Evolutionary conservation across 495 filamentous ascomycete species (phyloP), one percentile per base, ranked within the genome.

Genomic region (Penicillium crystallinum): DNA sequence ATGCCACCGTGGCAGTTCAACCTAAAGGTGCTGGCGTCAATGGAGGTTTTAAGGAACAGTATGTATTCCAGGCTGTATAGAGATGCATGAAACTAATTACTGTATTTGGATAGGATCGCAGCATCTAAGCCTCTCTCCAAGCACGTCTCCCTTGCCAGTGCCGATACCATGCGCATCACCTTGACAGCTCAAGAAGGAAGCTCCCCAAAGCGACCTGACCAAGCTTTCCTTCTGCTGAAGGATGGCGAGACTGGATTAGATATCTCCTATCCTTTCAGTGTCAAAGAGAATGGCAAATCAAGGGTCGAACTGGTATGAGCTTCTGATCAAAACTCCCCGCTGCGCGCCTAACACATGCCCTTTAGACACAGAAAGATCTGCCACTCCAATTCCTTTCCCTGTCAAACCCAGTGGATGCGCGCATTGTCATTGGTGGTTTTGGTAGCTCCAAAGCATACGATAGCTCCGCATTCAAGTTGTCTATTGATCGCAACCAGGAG

Each of bases 271-370:
- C 83, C 90, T 6, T 79, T 98, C 58, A 84, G 69, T 6, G 78
- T 96, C 25, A 96, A 95, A 70, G 90, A 92, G 0, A 89, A 75
- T 64, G 91, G 91, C 43, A 95, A 95, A 69, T 88, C 82, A 4
- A 84, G 85, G 21, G 76, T 93, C 15, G 87, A 92, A 58, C 73
- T 96, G 68, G 91, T 96, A 80, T 60, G 85, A 34, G 33, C n/a
- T n/a, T 12, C 22, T 33, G 4, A 39, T 40, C 15, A 19, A 22
- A 4, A 42, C 40, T 40, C 22, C 23, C 39, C 30, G 17, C 19
- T 30, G 42, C 21, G 25, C 35, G 50, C 19, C 56, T 57, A 52
- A 55, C 38, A 21, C n/a, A 12, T 31, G 8, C 15, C 10, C 40
- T 54, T 38, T 66, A 96, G 92, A 81, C 83, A 41, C 88, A 91